These are phyloP conservation scores for Sclerospora graminicola DNA, from an alignment of 352 stramenopile species.

Conservation along the genomic window DNA sequence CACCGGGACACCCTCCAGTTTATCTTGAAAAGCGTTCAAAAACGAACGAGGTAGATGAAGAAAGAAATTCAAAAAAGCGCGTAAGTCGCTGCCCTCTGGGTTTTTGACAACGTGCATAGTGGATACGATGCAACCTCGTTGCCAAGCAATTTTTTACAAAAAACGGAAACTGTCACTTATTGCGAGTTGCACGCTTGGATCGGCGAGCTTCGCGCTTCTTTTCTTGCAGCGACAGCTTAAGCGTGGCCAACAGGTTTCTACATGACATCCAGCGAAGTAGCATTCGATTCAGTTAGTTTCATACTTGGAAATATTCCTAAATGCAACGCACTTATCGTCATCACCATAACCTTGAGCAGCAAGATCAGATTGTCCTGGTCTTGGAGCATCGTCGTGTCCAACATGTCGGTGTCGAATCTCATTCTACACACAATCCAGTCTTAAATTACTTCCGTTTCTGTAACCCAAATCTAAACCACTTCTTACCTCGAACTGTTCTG, in stretches of 20 bases:
- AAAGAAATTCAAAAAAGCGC: too few relatives aligned
- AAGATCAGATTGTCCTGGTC: conserved; percentile 1
- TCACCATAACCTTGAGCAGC: conserved; percentile 19
- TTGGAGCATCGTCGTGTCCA: conserved; percentile 16
- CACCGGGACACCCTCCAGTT: too few relatives aligned
- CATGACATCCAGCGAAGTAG: not conserved
- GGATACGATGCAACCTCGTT: too few relatives aligned
- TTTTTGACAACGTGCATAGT: too few relatives aligned
- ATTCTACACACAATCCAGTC: conserved; percentile 28
- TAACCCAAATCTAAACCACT: not conserved
- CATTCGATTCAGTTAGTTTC: conserved; percentile 2
- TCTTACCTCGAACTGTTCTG: conserved; percentile 73
- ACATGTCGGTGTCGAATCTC: conserved; percentile 56
- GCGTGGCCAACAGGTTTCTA: conserved; percentile 42
- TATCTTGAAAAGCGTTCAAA: too few relatives aligned
- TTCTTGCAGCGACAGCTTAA: conserved; percentile 52
- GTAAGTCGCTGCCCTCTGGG: too few relatives aligned
- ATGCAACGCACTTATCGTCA: conserved; percentile 35
- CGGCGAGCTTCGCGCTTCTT: conserved; percentile 51
- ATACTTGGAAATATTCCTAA: not conserved
- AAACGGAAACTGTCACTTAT: conserved; percentile 27
- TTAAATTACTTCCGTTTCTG: not conserved
- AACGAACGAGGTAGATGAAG: too few relatives aligned
- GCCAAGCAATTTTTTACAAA: too few relatives aligned
- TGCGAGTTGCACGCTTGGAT: conserved; percentile 25